Evolutionary conservation across 1,284 basidiomycete genomes (phyloP), one percentile per base, ranked within the genome.

Genomic region (Ustilago trichophora): DNA sequence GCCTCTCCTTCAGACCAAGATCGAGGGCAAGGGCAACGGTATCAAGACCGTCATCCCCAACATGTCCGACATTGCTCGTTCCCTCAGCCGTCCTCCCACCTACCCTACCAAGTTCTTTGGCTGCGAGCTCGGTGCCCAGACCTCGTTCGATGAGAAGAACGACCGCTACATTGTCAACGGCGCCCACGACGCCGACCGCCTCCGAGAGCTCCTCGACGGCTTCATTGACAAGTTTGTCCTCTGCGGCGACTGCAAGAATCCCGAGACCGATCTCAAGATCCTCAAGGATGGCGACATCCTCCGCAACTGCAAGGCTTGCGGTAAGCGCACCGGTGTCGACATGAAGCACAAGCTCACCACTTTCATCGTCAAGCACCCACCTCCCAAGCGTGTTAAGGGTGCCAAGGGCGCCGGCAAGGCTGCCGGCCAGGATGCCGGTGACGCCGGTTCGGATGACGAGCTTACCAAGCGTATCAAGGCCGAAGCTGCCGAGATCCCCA

Each of bases 71-170:
- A 91, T 99, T 73, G 92, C 95, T 45, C 90, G 93, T 57, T 93
- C 96, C 34, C 87, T 99, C 77, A 92, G 90, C 82, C 90, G 96
- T 68, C 95, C 96, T 66, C 91, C 96, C 26, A 88, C 92, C 47
- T 95, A 98, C 82, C 91, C 95, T 49, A 98, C 94, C 83, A 99
- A 99, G 85, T 99, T 94, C 86, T 98, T 99, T 77, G 96, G 96
- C 35, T 95, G 91, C 82, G 96, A 99, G 83, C 90, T 98, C 58
- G 96, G 96, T 69, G 96, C 96, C 25, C 95, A 98, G 84, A 96
- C 94, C 38, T 90, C 93, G 22, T 90, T 93, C 82, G 93, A 97
- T 82, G 92, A 95, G 82, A 94, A 93, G 84, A 92, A 90, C 79
- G 96, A 99, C 77, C 88, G 94, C 36, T 99, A 96, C 86, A 98